A percentile compares a stretch with the other conserved stretches of the same genome.
Conservation (phyloP, 495 filamentous ascomycete species). For the Aspergillus olivimuriae region DNA sequence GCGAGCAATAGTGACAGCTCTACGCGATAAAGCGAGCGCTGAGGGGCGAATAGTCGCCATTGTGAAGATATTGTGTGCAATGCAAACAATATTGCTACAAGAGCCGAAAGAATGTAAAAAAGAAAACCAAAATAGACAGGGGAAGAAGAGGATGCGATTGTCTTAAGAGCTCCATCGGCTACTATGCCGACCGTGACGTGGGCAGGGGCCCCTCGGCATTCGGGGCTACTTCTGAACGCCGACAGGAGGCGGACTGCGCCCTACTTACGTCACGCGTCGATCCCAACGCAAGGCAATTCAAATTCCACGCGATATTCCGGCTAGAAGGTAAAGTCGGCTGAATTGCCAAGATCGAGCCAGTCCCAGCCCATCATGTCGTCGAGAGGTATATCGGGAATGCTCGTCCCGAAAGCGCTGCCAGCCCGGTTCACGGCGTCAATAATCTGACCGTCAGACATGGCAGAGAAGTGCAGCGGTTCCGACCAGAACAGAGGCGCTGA, state of each 20-base stretch:
- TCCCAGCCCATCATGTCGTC: constrained; percentile 52
- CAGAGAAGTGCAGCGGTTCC: constrained; percentile 56
- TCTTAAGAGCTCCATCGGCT: constrained; percentile 1
- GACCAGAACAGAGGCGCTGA: constrained; percentile 32
- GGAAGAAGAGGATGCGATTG: background rate
- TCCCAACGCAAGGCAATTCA: too few species aligned
- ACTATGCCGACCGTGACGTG: background rate
- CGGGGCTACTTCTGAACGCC: constrained; percentile 40
- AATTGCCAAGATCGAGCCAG: constrained; percentile 55
- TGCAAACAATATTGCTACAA: too few species aligned
- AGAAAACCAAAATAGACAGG: background rate
- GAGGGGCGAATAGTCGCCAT: constrained; percentile 30
- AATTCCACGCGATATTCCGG: background rate
- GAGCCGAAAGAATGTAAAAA: background rate
- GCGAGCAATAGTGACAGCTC: constrained; percentile 17
- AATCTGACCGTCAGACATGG: constrained; percentile 62
- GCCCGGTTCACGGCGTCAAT: constrained; percentile 55
- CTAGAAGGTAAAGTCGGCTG: constrained; percentile 32
- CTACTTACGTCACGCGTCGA: too few species aligned
- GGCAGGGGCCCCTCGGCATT: constrained; percentile 12
- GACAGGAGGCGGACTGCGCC: constrained; percentile 18
- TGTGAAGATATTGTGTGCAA: background rate
- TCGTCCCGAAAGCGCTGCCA: constrained; percentile 48
- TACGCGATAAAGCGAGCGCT: constrained; percentile 22
- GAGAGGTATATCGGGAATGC: constrained; percentile 45